These are phyloP conservation scores for Pythium guiyangense DNA, from an alignment of 352 stramenopile genomes.

Conservation along the genomic window DNA sequence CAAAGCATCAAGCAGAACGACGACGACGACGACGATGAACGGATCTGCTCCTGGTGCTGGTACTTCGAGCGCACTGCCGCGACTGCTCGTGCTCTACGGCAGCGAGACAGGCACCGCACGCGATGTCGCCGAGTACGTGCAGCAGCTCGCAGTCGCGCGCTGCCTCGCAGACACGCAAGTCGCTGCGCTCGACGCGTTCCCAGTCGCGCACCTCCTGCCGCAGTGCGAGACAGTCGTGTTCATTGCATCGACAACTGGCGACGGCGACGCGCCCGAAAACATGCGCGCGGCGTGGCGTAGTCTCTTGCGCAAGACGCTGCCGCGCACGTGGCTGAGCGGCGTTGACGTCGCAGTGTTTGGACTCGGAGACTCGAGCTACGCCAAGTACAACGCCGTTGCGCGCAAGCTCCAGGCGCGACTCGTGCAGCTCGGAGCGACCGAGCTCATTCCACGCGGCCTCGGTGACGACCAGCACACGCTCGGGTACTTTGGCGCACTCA, in stretches of 20 bases:
- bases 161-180: conserved; percentile 50
- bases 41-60: no score
- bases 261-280: conserved; percentile 90
- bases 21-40: no score
- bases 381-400: conserved; percentile 91
- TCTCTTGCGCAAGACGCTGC: conserved; percentile 84
- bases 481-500: conserved; percentile 82
- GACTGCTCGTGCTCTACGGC: conserved; percentile 86
- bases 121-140: conserved; percentile 82
- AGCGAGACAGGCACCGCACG: conserved; percentile 88
- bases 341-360: conserved; percentile 89
- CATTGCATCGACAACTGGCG: conserved; percentile 88
- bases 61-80: conserved; percentile 12
- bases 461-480: conserved; percentile 88
- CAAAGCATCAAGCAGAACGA: no score
- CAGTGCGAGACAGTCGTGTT: conserved; percentile 78
- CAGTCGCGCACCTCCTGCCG: conserved; percentile 41
- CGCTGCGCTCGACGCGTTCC: conserved; percentile 65
- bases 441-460: conserved; percentile 72
- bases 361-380: conserved; percentile 90
- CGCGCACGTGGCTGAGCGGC: conserved; percentile 49
- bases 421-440: conserved; percentile 75
- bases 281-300: conserved; percentile 84
- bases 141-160: conserved; percentile 56
- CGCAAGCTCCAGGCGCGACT: conserved; percentile 81